Conservation (phyloP, 2,329 filamentous ascomycete species). For the Mollisia scopiformis region DNA sequence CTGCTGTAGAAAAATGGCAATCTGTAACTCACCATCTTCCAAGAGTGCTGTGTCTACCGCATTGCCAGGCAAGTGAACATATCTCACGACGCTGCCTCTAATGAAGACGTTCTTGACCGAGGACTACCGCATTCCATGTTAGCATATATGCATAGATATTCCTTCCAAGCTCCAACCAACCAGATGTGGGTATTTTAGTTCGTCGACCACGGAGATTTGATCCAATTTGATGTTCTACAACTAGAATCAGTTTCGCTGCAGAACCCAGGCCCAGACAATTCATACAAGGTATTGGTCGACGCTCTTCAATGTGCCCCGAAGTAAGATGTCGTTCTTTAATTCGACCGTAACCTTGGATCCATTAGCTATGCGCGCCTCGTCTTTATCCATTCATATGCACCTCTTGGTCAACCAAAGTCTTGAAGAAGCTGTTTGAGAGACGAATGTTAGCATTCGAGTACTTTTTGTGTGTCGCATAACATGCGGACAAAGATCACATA, state of each 20-base stretch:
- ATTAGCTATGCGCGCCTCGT: constrained; percentile 42
- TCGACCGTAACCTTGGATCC: constrained; percentile 97
- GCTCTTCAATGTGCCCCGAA: constrained; percentile 92
- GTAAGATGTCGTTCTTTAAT: constrained; percentile 98
- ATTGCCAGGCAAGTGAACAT: constrained; percentile 69
- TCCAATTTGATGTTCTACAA: constrained; percentile 99
- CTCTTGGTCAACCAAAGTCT: constrained; percentile 95
- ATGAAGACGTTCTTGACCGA: constrained; percentile 80
- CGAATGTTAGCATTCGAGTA: constrained; percentile 4
- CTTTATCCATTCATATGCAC: background rate
- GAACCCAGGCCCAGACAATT: too few species aligned
- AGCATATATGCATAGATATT: constrained; percentile 7
- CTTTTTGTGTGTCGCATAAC: background rate
- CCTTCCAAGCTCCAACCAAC: constrained; percentile 57
- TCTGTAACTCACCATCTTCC: constrained; percentile 60
- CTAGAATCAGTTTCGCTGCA: too few species aligned
- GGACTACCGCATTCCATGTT: constrained; percentile 46
- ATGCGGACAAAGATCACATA: constrained; percentile 15
- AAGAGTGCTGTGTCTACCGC: constrained; percentile 71
- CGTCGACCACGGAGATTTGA: constrained; percentile 89
- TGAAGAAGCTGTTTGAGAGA: constrained; percentile 77
- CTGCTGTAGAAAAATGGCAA: background rate
- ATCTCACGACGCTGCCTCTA: constrained; percentile 73
- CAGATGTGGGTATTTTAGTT: constrained; percentile 92
- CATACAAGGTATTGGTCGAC: constrained; percentile 98